phyloP scores from a whole-genome alignment of 768 basidiomycete genomes.

The Agrocybe praecox region DNA sequence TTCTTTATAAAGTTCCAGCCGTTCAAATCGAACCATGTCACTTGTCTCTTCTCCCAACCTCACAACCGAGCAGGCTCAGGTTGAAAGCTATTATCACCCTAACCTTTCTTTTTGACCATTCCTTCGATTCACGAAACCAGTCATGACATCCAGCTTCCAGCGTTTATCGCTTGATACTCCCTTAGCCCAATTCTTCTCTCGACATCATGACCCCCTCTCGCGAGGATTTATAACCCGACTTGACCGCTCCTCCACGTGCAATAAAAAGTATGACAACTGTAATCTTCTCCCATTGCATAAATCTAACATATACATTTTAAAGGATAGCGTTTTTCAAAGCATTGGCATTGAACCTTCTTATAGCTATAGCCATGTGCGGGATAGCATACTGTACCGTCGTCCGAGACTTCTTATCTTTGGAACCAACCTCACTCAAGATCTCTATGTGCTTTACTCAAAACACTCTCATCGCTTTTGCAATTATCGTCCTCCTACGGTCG shows the following conservation, averaged over 20 bases:
- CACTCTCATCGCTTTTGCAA: conserved; percentile 25
- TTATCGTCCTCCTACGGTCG: conserved; percentile 25
- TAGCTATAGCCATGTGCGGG: conserved; percentile 20
- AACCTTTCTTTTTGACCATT: not conserved
- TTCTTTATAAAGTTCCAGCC: not conserved
- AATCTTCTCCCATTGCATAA: too few relatives aligned
- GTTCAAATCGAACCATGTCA: not conserved
- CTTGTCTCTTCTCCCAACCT: conserved; percentile 3
- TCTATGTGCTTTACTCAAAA: conserved; percentile 29
- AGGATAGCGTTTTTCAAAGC: conserved; percentile 28
- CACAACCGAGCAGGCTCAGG: conserved; percentile 15
- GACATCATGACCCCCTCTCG: conserved; percentile 22
- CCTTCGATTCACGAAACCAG: not conserved
- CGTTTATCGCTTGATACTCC: conserved; percentile 14
- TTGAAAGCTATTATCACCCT: not conserved
- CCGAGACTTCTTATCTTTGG: conserved; percentile 17
- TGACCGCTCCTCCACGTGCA: conserved; percentile 24
- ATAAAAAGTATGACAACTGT: conserved; percentile 18
- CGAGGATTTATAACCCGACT: conserved; percentile 31
- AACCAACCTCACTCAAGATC: conserved; percentile 19
- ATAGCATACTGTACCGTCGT: conserved; percentile 18
- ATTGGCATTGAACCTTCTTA: conserved; percentile 24
- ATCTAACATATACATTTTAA: not conserved
- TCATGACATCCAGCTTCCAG: conserved; percentile 20
- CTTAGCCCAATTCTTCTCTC: conserved; percentile 24